Conservation (phyloP, 768 basidiomycete species). For the Russula brevipes region DNA sequence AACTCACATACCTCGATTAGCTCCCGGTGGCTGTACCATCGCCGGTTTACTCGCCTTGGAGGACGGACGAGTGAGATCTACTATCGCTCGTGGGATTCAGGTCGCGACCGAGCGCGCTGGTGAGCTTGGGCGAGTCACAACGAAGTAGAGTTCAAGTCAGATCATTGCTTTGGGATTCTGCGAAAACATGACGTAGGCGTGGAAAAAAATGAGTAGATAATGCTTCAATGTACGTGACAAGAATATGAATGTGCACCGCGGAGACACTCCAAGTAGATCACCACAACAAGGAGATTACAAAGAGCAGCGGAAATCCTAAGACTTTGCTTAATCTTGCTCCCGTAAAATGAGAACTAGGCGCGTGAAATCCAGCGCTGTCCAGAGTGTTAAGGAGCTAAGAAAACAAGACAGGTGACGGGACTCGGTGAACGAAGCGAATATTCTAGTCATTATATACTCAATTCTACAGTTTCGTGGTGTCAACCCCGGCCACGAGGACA, state of each 20-base stretch:
- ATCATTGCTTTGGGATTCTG: background rate
- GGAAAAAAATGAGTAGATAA: background rate
- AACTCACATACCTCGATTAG: constrained; percentile 37
- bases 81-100: constrained; percentile 93
- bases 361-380: constrained; percentile 70
- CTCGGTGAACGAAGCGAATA: background rate
- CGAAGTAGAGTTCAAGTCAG: constrained; percentile 36
- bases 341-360: constrained; percentile 93
- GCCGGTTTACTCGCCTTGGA: constrained; percentile 94
- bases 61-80: constrained; percentile 88
- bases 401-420: background rate
- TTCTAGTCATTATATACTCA: background rate
- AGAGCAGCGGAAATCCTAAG: constrained; percentile 28
- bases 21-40: constrained; percentile 97
- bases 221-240: constrained; percentile 1
- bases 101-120: constrained; percentile 87
- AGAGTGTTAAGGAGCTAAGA: constrained; percentile 91
- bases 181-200: background rate
- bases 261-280: constrained; percentile 18
- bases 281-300: constrained; percentile 26
- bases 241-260: constrained; percentile 27
- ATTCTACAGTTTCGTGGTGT: background rate
- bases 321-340: constrained; percentile 59
- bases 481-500: background rate
- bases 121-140: constrained; percentile 68